Conservation (phyloP, 805 yeast genomes). For the Saccharomyces paradoxus region DNA sequence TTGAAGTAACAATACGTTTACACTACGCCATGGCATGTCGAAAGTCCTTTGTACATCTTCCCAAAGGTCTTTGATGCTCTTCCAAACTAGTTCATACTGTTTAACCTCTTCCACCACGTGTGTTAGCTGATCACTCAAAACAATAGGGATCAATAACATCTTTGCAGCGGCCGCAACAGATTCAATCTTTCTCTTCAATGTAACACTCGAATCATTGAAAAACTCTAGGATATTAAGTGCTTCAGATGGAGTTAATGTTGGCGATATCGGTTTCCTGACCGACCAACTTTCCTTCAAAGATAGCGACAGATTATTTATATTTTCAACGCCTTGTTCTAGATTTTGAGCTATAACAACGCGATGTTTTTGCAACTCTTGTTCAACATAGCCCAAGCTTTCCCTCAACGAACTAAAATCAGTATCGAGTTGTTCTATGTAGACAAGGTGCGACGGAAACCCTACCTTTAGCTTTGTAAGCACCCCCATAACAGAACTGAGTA, state of each 20-base stretch:
- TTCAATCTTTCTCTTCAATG: conserved; percentile 17
- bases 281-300: conserved; percentile 41
- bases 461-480: conserved; percentile 33
- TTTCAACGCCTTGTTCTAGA: conserved; percentile 34
- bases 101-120: neutral
- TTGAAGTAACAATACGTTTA: neutral
- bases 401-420: conserved; percentile 37
- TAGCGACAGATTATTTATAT: conserved; percentile 29
- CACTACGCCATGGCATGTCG: neutral
- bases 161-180: conserved; percentile 23
- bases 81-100: neutral
- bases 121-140: neutral
- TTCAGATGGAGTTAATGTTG: conserved; percentile 32
- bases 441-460: conserved; percentile 46
- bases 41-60: neutral
- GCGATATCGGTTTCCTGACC: conserved; percentile 39
- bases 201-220: conserved; percentile 20
- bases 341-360: conserved; percentile 36
- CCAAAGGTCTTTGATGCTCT: neutral
- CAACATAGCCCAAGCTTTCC: neutral
- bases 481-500: conserved; percentile 16
- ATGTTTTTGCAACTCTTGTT: conserved; percentile 37
- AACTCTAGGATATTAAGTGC: conserved; percentile 38
- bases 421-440: conserved; percentile 55
- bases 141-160: conserved; percentile 30